Evolutionary conservation across 768 basidiomycete species (phyloP).

Genomic region (Leccinum sublutescens): DNA sequence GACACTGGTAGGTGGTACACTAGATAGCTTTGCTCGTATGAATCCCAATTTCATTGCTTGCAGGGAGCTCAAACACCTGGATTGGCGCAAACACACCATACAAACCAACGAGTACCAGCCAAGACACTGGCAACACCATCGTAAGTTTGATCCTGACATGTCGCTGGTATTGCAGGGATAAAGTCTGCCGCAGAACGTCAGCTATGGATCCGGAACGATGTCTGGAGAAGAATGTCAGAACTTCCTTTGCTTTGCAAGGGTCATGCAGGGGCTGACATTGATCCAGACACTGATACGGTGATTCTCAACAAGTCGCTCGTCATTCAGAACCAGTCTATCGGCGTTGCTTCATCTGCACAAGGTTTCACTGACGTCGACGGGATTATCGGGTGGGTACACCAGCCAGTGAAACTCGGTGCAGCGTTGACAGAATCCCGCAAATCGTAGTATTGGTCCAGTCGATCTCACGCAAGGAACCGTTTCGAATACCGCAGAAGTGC

Average conservation of each 20-base stretch:
- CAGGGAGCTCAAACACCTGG: constrained; percentile 55
- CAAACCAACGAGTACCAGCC: constrained; percentile 44
- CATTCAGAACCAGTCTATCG: constrained; percentile 48
- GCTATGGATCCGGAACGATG: constrained; percentile 55
- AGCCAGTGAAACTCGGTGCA: neutral
- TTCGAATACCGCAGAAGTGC: constrained; percentile 36
- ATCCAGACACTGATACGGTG: constrained; percentile 46
- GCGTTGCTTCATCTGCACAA: constrained; percentile 41
- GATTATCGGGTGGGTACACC: constrained; percentile 43
- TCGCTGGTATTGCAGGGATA: neutral
- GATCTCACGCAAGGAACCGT: constrained; percentile 50
- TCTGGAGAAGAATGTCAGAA: constrained; percentile 49
- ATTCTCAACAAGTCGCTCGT: constrained; percentile 40
- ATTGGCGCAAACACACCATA: constrained; percentile 51
- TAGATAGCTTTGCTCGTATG: neutral
- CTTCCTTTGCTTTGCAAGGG: neutral
- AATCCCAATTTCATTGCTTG: neutral
- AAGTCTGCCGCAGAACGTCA: constrained; percentile 38
- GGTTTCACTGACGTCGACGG: constrained; percentile 52
- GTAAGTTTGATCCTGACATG: constrained; percentile 24
- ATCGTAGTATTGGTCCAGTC: constrained; percentile 47
- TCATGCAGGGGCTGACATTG: constrained; percentile 1
- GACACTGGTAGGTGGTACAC: constrained; percentile 46
- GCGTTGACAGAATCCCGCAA: neutral
- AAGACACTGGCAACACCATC: constrained; percentile 37